These are phyloP conservation scores for Fraxinus xanthoxyloides DNA, from an alignment of 305 asterid genomes.

Conservation along the genomic window DNA sequence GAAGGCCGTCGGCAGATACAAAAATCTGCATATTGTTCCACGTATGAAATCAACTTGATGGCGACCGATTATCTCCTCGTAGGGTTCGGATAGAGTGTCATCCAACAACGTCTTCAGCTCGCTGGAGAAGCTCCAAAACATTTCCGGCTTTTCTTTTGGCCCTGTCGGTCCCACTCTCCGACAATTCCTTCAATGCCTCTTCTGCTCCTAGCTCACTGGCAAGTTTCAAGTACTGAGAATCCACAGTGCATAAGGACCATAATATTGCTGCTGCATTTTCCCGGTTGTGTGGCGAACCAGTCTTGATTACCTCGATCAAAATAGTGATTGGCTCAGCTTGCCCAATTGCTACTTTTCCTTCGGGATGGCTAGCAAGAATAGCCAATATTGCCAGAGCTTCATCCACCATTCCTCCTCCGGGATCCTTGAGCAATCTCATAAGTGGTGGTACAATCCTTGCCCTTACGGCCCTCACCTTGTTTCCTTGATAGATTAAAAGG, in stretches of 20 bases:
- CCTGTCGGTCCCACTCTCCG: conserved; percentile 85
- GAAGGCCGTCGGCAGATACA: not conserved
- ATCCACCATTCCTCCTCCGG: conserved; percentile 92
- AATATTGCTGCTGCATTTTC: conserved; percentile 82
- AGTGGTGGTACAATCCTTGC: conserved; percentile 85
- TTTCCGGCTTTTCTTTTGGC: conserved; percentile 85
- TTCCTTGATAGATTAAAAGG: conserved; percentile 85
- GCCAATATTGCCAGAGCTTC: conserved; percentile 87
- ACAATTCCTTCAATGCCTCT: conserved; percentile 75
- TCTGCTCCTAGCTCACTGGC: conserved; percentile 78
- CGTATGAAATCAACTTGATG: not conserved
- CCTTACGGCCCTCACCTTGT: conserved; percentile 83
- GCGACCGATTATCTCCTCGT: not conserved
- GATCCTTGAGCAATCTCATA: conserved; percentile 69
- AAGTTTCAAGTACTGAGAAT: conserved; percentile 34
- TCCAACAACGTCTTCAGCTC: conserved; percentile 32
- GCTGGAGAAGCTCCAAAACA: conserved; percentile 74
- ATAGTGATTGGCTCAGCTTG: conserved; percentile 63
- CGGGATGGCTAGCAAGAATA: conserved; percentile 79
- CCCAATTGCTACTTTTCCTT: conserved; percentile 71
- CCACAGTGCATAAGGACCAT: conserved; percentile 79
- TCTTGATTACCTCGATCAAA: conserved; percentile 67
- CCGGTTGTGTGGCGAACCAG: conserved; percentile 80
- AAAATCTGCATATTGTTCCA: not conserved
- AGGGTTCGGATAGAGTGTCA: conserved; percentile 18